phyloP scores from a whole-genome alignment of 495 filamentous ascomycete species.

The Penicillium manginii region DNA sequence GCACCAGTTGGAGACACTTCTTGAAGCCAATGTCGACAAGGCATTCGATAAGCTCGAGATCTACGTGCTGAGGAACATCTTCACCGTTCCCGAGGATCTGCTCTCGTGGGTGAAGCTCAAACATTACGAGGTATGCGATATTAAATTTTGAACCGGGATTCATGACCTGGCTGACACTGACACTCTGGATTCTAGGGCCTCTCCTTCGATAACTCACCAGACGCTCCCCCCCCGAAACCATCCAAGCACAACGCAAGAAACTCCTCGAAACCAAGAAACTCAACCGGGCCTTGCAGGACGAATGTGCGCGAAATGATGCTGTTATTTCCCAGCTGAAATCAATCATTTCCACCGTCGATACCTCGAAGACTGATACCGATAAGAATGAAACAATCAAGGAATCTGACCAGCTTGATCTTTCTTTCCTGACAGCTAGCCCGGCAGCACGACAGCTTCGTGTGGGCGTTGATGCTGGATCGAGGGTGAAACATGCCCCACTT shows the following conservation, averaged over 20 bases:
- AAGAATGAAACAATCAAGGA: conserved; percentile 14
- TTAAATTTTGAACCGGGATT: not conserved
- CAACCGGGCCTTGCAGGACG: conserved; percentile 71
- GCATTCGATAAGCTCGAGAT: conserved; percentile 82
- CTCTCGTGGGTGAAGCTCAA: conserved; percentile 76
- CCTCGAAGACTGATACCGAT: conserved; percentile 20
- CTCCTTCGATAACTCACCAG: conserved; percentile 33
- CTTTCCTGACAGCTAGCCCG: conserved; percentile 56
- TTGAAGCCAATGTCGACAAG: conserved; percentile 77
- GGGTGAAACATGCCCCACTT: conserved; percentile 49
- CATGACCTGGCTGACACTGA: conserved; percentile 18
- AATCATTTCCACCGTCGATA: conserved; percentile 48
- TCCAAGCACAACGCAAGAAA: conserved; percentile 72
- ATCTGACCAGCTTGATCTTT: conserved; percentile 43
- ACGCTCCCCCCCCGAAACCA: conserved; percentile 61
- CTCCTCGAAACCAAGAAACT: conserved; percentile 82
- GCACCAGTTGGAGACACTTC: conserved; percentile 91
- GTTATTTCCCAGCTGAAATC: conserved; percentile 67
- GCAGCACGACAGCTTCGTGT: conserved; percentile 51
- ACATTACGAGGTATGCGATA: conserved; percentile 75
- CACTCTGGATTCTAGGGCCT: conserved; percentile 33
- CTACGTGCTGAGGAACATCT: conserved; percentile 84
- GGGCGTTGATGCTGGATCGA: conserved; percentile 40
- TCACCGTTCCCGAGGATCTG: conserved; percentile 74
- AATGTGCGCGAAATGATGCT: conserved; percentile 74